Conservation (phyloP, 257 asterid species). For the Handroanthus guayacan region DNA sequence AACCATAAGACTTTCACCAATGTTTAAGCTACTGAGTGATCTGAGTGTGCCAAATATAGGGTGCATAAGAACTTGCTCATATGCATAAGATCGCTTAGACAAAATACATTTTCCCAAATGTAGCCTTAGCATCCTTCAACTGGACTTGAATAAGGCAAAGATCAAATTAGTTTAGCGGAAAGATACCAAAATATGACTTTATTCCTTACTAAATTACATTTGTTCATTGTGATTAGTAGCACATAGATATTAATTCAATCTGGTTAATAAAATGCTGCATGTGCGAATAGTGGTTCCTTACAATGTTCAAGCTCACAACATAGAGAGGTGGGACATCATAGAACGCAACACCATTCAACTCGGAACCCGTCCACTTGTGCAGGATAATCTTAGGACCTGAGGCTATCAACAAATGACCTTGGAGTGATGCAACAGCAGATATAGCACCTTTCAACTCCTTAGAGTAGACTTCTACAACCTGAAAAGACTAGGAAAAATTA, state of each 20-base stretch:
- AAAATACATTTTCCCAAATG: constrained; percentile 1
- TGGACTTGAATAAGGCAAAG: constrained; percentile 21
- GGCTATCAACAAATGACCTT: constrained; percentile 91
- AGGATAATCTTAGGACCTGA: constrained; percentile 94
- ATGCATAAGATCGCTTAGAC: no score
- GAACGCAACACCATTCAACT: constrained; percentile 89
- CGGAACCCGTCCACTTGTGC: constrained; percentile 98
- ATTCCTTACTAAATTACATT: constrained; percentile 3
- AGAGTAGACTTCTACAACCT: constrained; percentile 90
- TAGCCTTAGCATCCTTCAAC: constrained; percentile 13
- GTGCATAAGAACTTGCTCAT: neutral
- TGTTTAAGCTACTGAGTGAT: constrained; percentile 8
- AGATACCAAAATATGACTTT: constrained; percentile 12
- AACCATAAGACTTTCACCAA: neutral
- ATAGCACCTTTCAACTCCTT: constrained; percentile 99
- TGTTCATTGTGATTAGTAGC: neutral
- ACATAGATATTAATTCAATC: neutral
- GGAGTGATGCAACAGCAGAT: constrained; percentile 97
- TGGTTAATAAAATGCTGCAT: constrained; percentile 17
- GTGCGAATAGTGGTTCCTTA: constrained; percentile 47
- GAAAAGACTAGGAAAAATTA: constrained; percentile 39
- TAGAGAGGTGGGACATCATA: constrained; percentile 94
- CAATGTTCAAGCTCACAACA: constrained; percentile 97
- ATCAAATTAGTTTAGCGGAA: constrained; percentile 9
- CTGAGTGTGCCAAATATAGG: constrained; percentile 4